Evolutionary conservation across 768 basidiomycete genomes (phyloP).

Genomic region (Leccinum olivaceopallidum): DNA sequence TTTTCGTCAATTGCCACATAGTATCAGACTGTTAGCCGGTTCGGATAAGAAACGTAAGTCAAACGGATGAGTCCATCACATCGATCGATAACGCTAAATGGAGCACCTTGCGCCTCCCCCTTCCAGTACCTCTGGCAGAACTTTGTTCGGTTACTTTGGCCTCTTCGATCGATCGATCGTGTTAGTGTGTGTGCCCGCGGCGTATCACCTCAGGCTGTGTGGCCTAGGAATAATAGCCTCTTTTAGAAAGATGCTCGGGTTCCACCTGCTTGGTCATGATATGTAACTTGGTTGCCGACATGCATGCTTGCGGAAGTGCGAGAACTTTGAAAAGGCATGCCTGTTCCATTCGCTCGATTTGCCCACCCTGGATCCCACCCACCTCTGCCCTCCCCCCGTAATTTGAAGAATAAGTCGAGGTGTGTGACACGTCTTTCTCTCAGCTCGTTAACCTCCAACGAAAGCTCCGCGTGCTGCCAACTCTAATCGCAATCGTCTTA

Average conservation of each 20-base stretch:
- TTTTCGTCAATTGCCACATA: background rate
- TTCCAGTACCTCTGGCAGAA: background rate
- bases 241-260: background rate
- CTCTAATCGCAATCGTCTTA: background rate
- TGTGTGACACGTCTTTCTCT: background rate
- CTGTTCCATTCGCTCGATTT: background rate
- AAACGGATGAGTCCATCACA: background rate
- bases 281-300: slow-evolving; percentile 1
- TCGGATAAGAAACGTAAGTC: background rate
- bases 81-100: background rate
- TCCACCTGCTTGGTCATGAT: background rate
- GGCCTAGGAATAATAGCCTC: background rate
- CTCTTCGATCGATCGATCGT: background rate
- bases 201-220: background rate
- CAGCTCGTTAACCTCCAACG: background rate
- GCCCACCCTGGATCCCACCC: background rate
- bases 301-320: background rate
- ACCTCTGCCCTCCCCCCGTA: background rate
- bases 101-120: background rate
- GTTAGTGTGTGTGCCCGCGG: background rate
- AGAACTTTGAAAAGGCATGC: background rate
- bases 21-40: background rate
- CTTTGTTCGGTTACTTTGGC: background rate
- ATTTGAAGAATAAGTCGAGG: background rate
- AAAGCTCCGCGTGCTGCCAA: background rate